Conservation (phyloP, 345 rosid species). For the Kandelia obovata region DNA sequence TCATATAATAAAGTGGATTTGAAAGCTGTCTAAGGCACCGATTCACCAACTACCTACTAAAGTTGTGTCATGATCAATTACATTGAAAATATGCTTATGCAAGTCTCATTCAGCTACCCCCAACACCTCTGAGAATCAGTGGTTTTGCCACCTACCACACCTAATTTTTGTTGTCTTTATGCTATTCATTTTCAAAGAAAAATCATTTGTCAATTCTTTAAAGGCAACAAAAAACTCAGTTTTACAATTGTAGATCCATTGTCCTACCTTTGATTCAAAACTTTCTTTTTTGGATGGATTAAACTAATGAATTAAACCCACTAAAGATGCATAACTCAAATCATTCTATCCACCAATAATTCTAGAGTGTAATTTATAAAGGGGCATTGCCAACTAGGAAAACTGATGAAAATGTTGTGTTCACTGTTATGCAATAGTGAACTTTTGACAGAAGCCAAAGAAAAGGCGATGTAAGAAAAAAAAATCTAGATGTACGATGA, state of each 20-base stretch:
- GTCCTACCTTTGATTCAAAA: not conserved
- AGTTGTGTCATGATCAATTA: not conserved
- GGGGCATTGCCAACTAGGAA: no score
- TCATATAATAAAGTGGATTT: not conserved
- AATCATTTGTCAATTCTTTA: not conserved
- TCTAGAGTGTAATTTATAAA: no score
- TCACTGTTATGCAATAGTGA: no score
- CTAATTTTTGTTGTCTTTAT: not conserved
- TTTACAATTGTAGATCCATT: not conserved
- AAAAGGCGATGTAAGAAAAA: no score
- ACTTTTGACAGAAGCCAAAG: no score
- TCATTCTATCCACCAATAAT: no score
- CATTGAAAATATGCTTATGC: not conserved
- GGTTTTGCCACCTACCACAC: slow-evolving; percentile 25
- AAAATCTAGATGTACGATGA: no score
- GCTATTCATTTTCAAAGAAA: not conserved
- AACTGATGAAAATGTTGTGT: no score
- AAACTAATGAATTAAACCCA: no score
- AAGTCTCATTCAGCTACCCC: not conserved
- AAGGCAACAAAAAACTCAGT: not conserved
- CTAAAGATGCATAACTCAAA: no score
- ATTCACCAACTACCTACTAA: slow-evolving; percentile 9
- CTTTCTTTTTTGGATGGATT: no score
- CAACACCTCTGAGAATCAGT: not conserved
- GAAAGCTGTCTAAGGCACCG: not conserved